Conservation (phyloP, 495 filamentous ascomycete species). For the Neurospora sp. region DNA sequence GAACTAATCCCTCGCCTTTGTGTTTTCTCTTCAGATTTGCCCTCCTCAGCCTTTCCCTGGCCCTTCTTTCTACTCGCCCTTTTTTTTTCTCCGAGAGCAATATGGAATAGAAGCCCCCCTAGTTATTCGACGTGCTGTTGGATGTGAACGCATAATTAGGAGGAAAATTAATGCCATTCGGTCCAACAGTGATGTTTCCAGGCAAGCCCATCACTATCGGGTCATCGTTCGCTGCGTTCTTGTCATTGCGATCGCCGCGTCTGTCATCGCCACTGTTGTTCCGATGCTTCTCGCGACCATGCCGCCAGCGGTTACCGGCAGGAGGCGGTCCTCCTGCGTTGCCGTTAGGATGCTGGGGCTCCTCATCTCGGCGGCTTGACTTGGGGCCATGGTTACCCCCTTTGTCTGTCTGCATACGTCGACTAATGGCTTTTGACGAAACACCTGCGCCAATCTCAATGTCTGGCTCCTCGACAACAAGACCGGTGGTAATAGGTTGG, state of each 20-base stretch:
- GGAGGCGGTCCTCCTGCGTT: constrained; percentile 30
- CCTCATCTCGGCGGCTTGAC: constrained; percentile 49
- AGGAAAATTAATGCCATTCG: constrained; percentile 60
- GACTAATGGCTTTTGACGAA: constrained; percentile 87
- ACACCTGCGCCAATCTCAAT: constrained; percentile 98
- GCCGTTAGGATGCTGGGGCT: constrained; percentile 34
- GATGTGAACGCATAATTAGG: constrained; percentile 44
- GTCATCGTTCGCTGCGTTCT: constrained; percentile 41
- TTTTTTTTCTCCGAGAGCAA: not conserved
- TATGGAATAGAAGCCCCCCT: too few relatives aligned
- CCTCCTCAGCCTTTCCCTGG: not conserved
- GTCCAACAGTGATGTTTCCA: constrained; percentile 42
- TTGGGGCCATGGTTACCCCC: constrained; percentile 64
- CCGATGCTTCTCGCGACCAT: constrained; percentile 37
- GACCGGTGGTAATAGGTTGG: constrained; percentile 63
- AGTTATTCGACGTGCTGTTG: not conserved
- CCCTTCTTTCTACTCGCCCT: not conserved
- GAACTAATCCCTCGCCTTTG: not conserved
- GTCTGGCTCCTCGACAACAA: constrained; percentile 93
- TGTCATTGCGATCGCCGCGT: constrained; percentile 34
- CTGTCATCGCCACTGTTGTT: constrained; percentile 36
- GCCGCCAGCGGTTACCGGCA: constrained; percentile 29
- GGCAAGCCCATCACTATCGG: constrained; percentile 46
- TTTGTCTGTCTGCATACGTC: constrained; percentile 70
- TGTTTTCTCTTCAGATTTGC: not conserved